Conservation (phyloP, 345 rosid species). For the Aethionema arabicum region DNA sequence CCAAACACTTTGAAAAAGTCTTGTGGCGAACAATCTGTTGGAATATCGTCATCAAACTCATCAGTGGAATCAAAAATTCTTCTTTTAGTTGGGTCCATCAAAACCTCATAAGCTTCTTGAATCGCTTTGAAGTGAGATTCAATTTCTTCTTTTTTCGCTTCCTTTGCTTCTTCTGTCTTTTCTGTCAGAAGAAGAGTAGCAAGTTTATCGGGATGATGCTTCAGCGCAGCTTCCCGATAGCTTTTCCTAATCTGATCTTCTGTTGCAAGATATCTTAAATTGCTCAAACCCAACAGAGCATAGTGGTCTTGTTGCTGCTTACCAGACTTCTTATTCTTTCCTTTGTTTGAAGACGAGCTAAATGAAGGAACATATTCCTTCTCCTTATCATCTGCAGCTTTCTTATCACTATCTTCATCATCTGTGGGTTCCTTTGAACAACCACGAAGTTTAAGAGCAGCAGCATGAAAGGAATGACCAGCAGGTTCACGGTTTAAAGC, state of each 20-base stretch:
- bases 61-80: constrained; percentile 93
- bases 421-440: constrained; percentile 53
- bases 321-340: constrained; percentile 78
- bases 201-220: constrained; percentile 94
- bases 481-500: constrained; percentile 83
- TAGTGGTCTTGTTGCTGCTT: constrained; percentile 83
- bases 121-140: constrained; percentile 82
- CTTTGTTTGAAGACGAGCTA: constrained; percentile 73
- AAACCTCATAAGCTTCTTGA: constrained; percentile 92
- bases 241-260: constrained; percentile 95
- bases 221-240: constrained; percentile 90
- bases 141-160: constrained; percentile 88
- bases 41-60: constrained; percentile 97
- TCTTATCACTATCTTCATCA: constrained; percentile 48
- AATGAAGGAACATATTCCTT: constrained; percentile 59
- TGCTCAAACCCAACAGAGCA: constrained; percentile 86
- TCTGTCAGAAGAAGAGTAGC: constrained; percentile 82
- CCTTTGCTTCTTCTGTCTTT: constrained; percentile 89
- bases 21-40: constrained; percentile 76
- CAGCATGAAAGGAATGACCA: constrained; percentile 82
- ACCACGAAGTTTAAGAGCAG: constrained; percentile 82
- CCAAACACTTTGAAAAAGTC: constrained; percentile 96
- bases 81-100: constrained; percentile 86
- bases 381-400: constrained; percentile 60
- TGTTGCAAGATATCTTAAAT: constrained; percentile 93